Base-by-base conservation (phyloP, 805 yeast species). In the Komagataella populi region DNA sequence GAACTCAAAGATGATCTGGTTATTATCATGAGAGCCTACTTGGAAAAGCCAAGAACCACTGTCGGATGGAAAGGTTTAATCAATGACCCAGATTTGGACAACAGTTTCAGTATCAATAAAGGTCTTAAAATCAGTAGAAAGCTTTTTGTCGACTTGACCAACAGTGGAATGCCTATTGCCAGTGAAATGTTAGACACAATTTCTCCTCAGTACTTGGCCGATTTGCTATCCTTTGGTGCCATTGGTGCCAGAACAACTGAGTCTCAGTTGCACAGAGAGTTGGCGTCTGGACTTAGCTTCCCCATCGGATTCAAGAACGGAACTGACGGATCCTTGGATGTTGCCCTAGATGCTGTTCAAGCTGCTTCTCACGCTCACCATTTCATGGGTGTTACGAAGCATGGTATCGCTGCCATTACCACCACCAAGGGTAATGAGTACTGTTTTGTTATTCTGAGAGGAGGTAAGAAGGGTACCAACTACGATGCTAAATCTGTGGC, bases 31-130 rank as follows among this genome's bases (percentile, higher is more conserved):
- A 83, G 99, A 71, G 98, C 98, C 3, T 93, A 93, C 73, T 76
- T 93, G 62, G 99, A 91, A 68, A 91, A 91, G 70, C 99, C 99
- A 60, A 82, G 99, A 71, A 91, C 99, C 50, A 91, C 98, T 24
- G 98, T 93, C 48, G 99, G 99, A 54, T 91, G 99, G 99, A 91
- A 91, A 71, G 99, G 99, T 59, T 76, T 91, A 58, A 93, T 91
- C 62, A 91, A 91, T 66, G 99, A 91, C 68, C 99, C 99, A 36
- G 96, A 93, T 62, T 84, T 91, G 60, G 95, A 91, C 67, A 87
- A 87, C 54, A 76, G 95, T 50, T 91, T 87, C 81, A 81, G 89
- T 60, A 91, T 91, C 67, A 91, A 91, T 75, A 90, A 91, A 70
- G 99, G 99, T 60, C 77, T 91, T 59, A 76, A 91, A 63, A 83